Evolutionary conservation across 176 grass and related monocot genomes (phyloP).

Genomic region (Oryza longistaminata): DNA sequence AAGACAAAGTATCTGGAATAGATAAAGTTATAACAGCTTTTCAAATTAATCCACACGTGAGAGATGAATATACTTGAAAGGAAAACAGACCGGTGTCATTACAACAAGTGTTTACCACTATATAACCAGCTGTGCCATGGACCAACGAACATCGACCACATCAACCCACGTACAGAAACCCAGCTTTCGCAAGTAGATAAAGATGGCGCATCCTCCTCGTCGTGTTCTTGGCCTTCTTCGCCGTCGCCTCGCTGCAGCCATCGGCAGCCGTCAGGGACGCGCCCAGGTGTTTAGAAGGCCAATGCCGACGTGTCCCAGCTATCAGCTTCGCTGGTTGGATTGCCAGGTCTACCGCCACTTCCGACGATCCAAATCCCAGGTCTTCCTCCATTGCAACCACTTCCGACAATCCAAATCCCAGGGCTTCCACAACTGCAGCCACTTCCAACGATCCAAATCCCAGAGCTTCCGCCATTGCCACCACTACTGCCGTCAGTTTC

Average conservation of each 20-base stretch:
- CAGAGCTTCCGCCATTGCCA: neutral
- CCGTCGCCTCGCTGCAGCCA: neutral
- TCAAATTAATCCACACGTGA: too few species aligned
- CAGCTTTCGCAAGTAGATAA: neutral
- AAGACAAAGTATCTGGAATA: too few species aligned
- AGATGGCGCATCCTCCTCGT: slow-evolving; percentile 3
- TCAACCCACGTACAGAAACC: too few species aligned
- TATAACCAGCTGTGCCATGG: too few species aligned
- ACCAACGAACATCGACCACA: too few species aligned
- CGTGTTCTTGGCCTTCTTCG: neutral
- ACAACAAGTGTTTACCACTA: too few species aligned
- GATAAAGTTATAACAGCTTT: too few species aligned
- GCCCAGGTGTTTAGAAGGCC: neutral
- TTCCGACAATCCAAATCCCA: neutral
- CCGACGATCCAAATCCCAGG: neutral
- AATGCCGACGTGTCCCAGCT: neutral
- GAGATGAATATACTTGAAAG: too few species aligned
- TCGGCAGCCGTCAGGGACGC: neutral
- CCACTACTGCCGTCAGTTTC: neutral
- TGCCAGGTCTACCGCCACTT: neutral
- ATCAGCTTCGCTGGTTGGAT: too few species aligned
- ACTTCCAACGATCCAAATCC: neutral
- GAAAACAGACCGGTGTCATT: too few species aligned
- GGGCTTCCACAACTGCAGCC: neutral
- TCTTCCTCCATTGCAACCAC: neutral